These are phyloP conservation scores for Canariomyces notabilis DNA, from an alignment of 2,329 filamentous ascomycete species.

Conservation along the genomic window DNA sequence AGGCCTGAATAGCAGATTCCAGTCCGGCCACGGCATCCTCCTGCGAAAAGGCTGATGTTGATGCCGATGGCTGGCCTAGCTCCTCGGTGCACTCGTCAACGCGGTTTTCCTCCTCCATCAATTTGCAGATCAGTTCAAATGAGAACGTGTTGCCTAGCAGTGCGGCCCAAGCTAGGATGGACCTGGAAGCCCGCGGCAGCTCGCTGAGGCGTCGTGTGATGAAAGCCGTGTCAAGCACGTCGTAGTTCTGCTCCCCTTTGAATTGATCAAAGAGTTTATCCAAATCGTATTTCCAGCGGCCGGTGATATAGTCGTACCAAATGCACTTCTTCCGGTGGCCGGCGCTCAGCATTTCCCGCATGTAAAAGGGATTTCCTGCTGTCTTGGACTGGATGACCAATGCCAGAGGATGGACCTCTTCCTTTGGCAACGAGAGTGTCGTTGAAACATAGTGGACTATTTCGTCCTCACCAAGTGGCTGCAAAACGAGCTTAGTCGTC, in stretches of 20 bases:
- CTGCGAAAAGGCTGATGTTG: conserved; percentile 56
- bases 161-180: conserved; percentile 81
- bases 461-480: conserved; percentile 70
- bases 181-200: conserved; percentile 66
- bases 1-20: conserved; percentile 75
- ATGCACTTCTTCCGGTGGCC: conserved; percentile 84
- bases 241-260: conserved; percentile 69
- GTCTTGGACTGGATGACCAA: conserved; percentile 87
- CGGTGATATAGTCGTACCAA: conserved; percentile 83
- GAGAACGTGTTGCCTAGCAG: conserved; percentile 79
- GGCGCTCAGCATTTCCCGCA: conserved; percentile 82
- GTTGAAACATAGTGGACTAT: conserved; percentile 77
- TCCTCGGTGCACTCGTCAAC: conserved; percentile 37
- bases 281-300: conserved; percentile 77
- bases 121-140: conserved; percentile 70
- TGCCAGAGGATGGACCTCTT: conserved; percentile 71
- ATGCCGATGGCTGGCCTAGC: conserved; percentile 33
- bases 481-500: conserved; percentile 66
- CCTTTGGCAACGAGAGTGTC: conserved; percentile 68
- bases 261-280: conserved; percentile 85
- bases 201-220: conserved; percentile 73
- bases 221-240: conserved; percentile 77
- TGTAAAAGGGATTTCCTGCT: conserved; percentile 83
- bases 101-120: conserved; percentile 69
- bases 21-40: conserved; percentile 69